Evolutionary conservation across 2,329 filamentous ascomycete genomes (phyloP), one percentile per base, ranked within the genome.

Genomic region (Fusarium acutatum): DNA sequence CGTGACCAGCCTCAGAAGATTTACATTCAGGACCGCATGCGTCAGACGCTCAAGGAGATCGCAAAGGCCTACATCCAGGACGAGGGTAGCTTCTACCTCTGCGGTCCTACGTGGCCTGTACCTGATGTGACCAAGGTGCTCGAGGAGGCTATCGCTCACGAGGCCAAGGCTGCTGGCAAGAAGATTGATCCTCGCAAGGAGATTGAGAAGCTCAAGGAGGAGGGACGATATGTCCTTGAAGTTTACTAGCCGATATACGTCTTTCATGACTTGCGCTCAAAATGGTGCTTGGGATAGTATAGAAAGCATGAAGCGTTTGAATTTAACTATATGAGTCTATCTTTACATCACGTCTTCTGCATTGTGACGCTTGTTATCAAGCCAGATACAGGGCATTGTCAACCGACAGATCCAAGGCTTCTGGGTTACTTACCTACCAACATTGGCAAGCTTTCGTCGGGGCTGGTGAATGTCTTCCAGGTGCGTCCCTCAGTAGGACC

Each of bases 21-120:
- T 75, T 99, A 99, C 85, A 99, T 99, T 80, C 96, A 99, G 87
- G 96, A 99, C 82, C 91, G 95, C 75, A 99, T 99, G 96, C 89
- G 96, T 65, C 89, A 98, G 88, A 94, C 92, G 1, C 85, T 98
- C 67, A 85, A 87, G 49, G 92, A 96, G 71, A 97, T 99, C 73
- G 88, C 94, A 66, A 86, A 95, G 83, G 93, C 95, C 1, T 98
- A 98, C 82, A 90, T 98, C 74, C 86, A 91, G 79, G 90, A 98
- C 75, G 92, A 96, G 78, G 96, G 96, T 64, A 92, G 93, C 38
- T 99, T 99, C 86, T 99, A 99, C 84, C 92, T 99, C 24, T 99
- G 96, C 82, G 96, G 96, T 49, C 96, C 96, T 35, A 99, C 96
- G 3, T 99, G 96, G 96, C 96, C 96, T 18, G 96, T 99, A 62